Base-by-base conservation (phyloP, 129 eudicot genomes). In the Pseudognaphalium luteoalbum region DNA sequence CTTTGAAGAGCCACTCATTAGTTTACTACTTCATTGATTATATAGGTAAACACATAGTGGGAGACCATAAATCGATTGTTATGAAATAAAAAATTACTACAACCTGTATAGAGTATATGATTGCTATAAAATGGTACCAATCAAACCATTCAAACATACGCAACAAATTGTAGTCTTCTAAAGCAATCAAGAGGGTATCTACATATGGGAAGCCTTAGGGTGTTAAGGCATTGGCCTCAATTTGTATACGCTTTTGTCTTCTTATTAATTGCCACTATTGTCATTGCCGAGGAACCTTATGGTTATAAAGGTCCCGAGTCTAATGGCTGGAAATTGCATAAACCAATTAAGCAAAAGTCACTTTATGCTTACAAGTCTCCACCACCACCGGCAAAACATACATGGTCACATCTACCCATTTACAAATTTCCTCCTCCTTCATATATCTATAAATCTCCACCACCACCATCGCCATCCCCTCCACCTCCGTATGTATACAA, bases 91-190 rank as follows among this genome's bases (percentile, higher is more conserved):
- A 60, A 41, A 41, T 4, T 28, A n/a, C 29, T 57, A 62, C 73
- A 79, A 22, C 73, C 54, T 71, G 78, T 79, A 35, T 6, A 79
- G 11, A 22, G 52, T 66, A 14, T 0, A 6, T 58, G 19, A 35
- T 52, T 41, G 15, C 75, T 80, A 73, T 73, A 72, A 64, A 73
- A 73, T 28, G 79, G 74, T n/a, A 25, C 32, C 3, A 19, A 64
- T 16, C 37, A 6, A 35, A 22, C 25, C 61, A 73, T 19, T n/a
- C 12, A 12, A 60, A 66, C 51, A 72, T 25, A 39, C 19, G 66
- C 54, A 17, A 47, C 42, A 50, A 34, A 20, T 33, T 30, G 37
- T 78, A 15, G 3, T 64, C 47, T 70, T 58, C 16, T 70, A 59
- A 39, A 57, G 34, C 47, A 51, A 72, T 44, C 4, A 44, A 44